A percentile compares a stretch with the other conserved stretches of the same genome.
Conservation (phyloP, 2,329 filamentous ascomycete genomes). For the Pestalotiopsis fici region DNA sequence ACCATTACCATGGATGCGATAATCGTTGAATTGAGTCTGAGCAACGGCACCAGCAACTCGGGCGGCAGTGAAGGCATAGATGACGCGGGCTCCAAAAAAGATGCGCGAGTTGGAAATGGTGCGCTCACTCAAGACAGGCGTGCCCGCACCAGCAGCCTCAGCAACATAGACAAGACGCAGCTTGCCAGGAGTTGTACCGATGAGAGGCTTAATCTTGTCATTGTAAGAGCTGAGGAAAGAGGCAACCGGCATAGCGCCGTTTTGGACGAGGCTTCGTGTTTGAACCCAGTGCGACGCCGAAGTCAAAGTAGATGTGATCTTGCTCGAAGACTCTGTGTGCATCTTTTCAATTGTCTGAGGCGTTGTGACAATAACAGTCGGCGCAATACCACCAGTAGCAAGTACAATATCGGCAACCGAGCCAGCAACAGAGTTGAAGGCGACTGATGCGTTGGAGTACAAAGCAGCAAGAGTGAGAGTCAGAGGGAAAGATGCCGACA, state of each 20-base stretch:
- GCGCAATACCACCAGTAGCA: constrained; percentile 73
- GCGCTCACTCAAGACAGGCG: constrained; percentile 65
- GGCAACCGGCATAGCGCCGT: constrained; percentile 73
- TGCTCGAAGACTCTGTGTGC: constrained; percentile 62
- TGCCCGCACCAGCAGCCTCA: constrained; percentile 65
- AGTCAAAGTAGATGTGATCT: constrained; percentile 63
- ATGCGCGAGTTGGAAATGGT: constrained; percentile 80
- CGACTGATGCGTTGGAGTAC: constrained; percentile 81
- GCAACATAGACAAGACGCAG: constrained; percentile 81
- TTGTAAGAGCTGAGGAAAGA: constrained; percentile 64
- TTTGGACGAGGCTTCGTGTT: constrained; percentile 65
- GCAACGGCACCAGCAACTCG: constrained; percentile 87
- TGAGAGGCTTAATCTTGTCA: constrained; percentile 55
- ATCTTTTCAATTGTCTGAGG: constrained; percentile 71
- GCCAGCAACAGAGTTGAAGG: constrained; percentile 85
- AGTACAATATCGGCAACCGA: constrained; percentile 69
- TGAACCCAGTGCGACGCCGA: constrained; percentile 72
- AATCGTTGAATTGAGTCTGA: constrained; percentile 88
- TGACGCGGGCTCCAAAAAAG: constrained; percentile 75
- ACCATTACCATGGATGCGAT: constrained; percentile 56
- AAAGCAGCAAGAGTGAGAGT: constrained; percentile 80
- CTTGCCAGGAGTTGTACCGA: constrained; percentile 68
- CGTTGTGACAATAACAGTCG: constrained; percentile 80
- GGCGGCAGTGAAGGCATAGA: constrained; percentile 82
- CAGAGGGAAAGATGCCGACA: constrained; percentile 79